Base-by-base conservation (phyloP, 805 yeast genomes). In the Clavispora carvajalis region DNA sequence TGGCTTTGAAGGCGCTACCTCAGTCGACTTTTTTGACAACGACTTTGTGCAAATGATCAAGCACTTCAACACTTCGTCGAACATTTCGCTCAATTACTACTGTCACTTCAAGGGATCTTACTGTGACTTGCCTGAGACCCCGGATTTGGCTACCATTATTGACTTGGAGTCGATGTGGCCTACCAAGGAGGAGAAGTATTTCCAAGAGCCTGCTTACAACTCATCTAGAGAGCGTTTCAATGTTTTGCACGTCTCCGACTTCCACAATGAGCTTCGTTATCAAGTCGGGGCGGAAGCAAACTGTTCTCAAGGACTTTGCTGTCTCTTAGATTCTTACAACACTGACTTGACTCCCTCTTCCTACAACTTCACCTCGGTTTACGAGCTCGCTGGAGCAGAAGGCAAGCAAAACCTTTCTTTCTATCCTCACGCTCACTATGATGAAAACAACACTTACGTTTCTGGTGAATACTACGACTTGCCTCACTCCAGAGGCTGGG, bases 191-290 rank as follows among this genome's bases (percentile, higher is more conserved):
- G 47, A 38, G 6, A 24, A 54, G 33, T 53, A 60, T 44, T 38
- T 44, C 22, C 38, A 44, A 12, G 62, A 63, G 41, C 71, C 73
- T 11, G 45, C 34, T 9, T 66, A 63, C 51, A 53, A 58, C 42
- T 37, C 58, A 22, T 48, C 49, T 29, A 45, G 55, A 16, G 56
- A 70, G 41, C 63, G 69, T 1, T 76, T 80, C 58, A 76, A 79
- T 44, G 87, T 80, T 4, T 63, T 82, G 45, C 90, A 82, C 49
- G 51, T 82, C 23, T 73, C 82, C 15, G 89, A 82, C 54, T 77
- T 82, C 59, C 88, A 82, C 57, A 59, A 79, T 35, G 77, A 80
- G 54, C 57, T 74, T 40, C 75, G 76, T 46, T 79, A 74, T 56
- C 57, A 65, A 17, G 60, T 75, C 10, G 83, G 82, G 23, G 57